A percentile compares a stretch with the other conserved stretches of the same genome.
These are phyloP conservation scores for Ophiostoma angusticollis DNA, from an alignment of 2,329 filamentous ascomycete species.

Conservation along the genomic window DNA sequence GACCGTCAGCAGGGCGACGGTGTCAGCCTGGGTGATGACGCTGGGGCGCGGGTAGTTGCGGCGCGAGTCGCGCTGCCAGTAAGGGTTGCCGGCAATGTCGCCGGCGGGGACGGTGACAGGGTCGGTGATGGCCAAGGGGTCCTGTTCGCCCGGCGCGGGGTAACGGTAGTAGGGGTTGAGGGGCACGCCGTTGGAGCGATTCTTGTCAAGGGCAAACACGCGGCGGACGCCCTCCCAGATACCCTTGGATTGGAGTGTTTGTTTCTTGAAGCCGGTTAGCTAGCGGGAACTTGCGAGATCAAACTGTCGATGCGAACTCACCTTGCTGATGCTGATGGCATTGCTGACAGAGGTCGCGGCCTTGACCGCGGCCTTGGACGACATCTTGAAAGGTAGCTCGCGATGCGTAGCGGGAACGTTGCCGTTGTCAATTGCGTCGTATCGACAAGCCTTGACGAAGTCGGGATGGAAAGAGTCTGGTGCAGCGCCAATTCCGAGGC, in stretches of 20 bases:
- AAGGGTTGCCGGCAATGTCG: constrained; percentile 82
- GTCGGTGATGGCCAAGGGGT: constrained; percentile 64
- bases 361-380: constrained; percentile 46
- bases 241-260: constrained; percentile 80
- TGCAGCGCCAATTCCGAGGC: too few species aligned
- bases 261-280: constrained; percentile 65
- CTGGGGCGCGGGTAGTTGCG: constrained; percentile 71
- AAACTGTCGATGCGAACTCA: constrained; percentile 26
- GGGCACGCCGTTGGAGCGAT: constrained; percentile 82
- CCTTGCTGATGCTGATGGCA: constrained; percentile 45
- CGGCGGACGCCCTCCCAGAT: constrained; percentile 78
- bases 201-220: constrained; percentile 66
- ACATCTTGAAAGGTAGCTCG: constrained; percentile 33
- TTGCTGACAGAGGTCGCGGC: constrained; percentile 31
- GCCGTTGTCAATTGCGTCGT: too few species aligned
- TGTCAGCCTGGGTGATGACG: constrained; percentile 70
- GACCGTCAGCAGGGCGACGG: constrained; percentile 71
- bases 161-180: constrained; percentile 87
- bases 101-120: constrained; percentile 72
- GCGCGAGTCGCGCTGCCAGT: constrained; percentile 89
- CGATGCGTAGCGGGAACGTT: too few species aligned
- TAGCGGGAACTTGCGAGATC: not conserved
- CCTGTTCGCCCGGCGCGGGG: constrained; percentile 62
- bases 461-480: not conserved
- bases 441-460: too few species aligned